phyloP scores from a whole-genome alignment of 2,329 filamentous ascomycete species.

The Penicillium sp. region DNA sequence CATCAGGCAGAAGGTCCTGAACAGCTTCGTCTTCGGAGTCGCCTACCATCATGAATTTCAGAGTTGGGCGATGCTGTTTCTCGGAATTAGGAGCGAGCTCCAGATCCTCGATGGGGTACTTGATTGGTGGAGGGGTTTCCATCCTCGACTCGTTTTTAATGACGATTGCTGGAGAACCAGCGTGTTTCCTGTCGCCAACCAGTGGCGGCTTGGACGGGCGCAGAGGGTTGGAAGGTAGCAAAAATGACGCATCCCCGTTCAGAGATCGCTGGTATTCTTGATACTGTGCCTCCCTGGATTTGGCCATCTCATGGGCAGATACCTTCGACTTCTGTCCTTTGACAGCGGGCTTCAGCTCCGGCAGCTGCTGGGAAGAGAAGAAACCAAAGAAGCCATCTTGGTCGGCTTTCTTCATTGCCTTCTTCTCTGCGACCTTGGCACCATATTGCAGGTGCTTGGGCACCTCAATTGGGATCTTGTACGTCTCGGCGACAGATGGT shows the following conservation, averaged over 20 bases:
- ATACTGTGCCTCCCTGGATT: conserved; percentile 48
- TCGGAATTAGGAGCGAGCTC: conserved; percentile 70
- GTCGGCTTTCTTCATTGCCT: conserved; percentile 64
- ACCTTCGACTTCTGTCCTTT: conserved; percentile 68
- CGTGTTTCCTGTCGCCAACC: conserved; percentile 36
- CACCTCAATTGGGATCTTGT: conserved; percentile 83
- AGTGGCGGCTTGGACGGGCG: conserved; percentile 32
- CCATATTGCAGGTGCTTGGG: conserved; percentile 81
- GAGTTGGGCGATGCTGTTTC: conserved; percentile 66
- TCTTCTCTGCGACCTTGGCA: conserved; percentile 74
- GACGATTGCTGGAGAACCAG: conserved; percentile 36
- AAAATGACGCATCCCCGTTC: conserved; percentile 47
- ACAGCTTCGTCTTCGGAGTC: conserved; percentile 55
- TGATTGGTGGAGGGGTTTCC: conserved; percentile 73
- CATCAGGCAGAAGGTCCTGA: conserved; percentile 44
- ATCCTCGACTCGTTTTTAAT: conserved; percentile 55
- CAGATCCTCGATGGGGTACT: conserved; percentile 94
- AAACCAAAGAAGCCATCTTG: conserved; percentile 55
- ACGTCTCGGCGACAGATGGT: conserved; percentile 76
- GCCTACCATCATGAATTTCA: conserved; percentile 76
- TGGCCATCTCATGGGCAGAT: conserved; percentile 48
- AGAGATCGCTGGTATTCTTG: conserved; percentile 51
- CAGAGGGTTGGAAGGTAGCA: conserved; percentile 33
- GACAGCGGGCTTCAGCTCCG: conserved; percentile 71
- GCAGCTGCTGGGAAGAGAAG: conserved; percentile 58